Base-by-base conservation (phyloP, 2,329 filamentous ascomycete genomes). In the Pseudogymnoascus pannorum region DNA sequence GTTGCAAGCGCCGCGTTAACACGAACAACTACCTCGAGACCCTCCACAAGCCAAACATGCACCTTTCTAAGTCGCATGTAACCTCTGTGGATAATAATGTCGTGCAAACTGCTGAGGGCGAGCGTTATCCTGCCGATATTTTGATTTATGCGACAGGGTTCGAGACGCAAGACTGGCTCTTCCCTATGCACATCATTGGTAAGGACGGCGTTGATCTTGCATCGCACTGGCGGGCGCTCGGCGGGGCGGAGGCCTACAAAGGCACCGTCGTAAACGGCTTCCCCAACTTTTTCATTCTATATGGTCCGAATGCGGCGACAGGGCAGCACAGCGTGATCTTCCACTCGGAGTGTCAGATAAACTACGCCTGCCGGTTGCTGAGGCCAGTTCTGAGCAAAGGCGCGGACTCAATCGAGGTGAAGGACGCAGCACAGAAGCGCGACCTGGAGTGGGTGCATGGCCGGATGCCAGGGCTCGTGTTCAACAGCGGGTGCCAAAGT, bases 1-100 rank as follows among this genome's bases (percentile, higher is more conserved):
- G 84, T 1, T 87, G 85, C 73, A 88, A 87, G 72, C 74, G 86
- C n/a, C 77, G 84, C 12, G 80, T 88, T 60, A 81, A 81, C 60
- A 83, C 87, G 62, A 75, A 78, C 2, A 75, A 75, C 1, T 88
- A 86, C 75, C 76, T 84, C 18, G 66, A 75, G 12, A 75, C 76
- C 40, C 71, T 88, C 36, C 75, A 84, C 36, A 71, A 79, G 2
- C 72, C 78, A 0, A 83, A 83, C 22, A 26, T 48, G 40, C 18
- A 48, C 18, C 40, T 48, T 8, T 6, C 40, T 65, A 64, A 58
- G 60, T 36, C 38, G 29, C 63, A 5, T 60, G 63, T 31, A 58
- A 44, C 8, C 51, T 67, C 8, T 65, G 67, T 14, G 20, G 62
- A 6, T 65, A 65, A 31, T 60, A 60, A 16, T 65, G 67, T 38